Conservation (phyloP, 1,139 yeast genomes). For the Eremothecium sinecaudum region DNA sequence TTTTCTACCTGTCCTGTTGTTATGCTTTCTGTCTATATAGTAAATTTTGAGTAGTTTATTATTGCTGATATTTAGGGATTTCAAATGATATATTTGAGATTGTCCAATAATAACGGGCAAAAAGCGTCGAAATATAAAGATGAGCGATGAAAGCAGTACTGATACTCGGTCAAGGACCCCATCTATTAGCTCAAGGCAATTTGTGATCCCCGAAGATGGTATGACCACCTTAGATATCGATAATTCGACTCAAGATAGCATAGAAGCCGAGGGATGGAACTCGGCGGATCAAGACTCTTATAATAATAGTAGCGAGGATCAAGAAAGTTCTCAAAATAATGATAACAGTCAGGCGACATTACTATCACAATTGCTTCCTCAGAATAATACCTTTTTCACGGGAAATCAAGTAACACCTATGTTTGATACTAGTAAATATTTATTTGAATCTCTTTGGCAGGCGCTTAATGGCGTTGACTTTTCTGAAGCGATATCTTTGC, state of each 20-base stretch:
- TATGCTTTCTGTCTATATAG: too few relatives aligned
- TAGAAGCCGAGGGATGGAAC: slow-evolving; percentile 1
- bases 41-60: too few relatives aligned
- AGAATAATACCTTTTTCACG: slow-evolving; percentile 12
- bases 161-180: slow-evolving; percentile 18
- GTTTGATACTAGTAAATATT: slow-evolving; percentile 26
- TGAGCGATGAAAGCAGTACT: neutral
- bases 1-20: too few relatives aligned
- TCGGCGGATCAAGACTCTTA: slow-evolving; percentile 4
- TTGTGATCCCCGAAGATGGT: slow-evolving; percentile 19
- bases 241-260: slow-evolving; percentile 3
- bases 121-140: neutral
- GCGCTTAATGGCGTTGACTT: slow-evolving; percentile 27
- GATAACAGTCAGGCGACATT: slow-evolving; percentile 9
- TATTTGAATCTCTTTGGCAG: slow-evolving; percentile 25
- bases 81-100: too few relatives aligned
- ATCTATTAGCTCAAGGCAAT: slow-evolving; percentile 23
- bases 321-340: slow-evolving; percentile 6
- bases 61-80: slow-evolving; percentile 1
- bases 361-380: slow-evolving; percentile 16
- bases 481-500: slow-evolving; percentile 26
- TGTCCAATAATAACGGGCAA: neutral
- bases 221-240: slow-evolving; percentile 1
- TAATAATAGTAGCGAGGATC: slow-evolving; percentile 1
- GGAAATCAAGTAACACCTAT: slow-evolving; percentile 24